Evolutionary conservation across 805 yeast species (phyloP), one percentile per base, ranked within the genome.

Genomic region (Tetrapisispora phaffii): DNA sequence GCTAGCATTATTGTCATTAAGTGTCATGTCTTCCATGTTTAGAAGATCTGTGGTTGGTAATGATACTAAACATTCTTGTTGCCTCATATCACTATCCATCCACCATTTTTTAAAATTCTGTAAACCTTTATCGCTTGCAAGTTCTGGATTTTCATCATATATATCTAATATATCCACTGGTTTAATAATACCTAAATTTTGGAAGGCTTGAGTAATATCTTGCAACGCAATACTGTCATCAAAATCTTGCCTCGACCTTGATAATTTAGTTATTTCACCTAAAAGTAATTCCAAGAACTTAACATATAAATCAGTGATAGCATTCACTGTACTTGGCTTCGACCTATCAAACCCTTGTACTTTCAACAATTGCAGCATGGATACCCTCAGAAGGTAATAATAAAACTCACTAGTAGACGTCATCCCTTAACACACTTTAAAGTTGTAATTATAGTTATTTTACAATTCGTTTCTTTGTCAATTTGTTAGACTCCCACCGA

Each of bases 311-410:
- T 88, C 96, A 0, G 95, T 80, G n/a, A 88, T 53, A 2, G 80
- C 73, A 56, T 87, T 89, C 9, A 90, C 69, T 1, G 83, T 75
- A 7, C 77, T 70, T 7, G 90, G 85, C 42, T 79, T 72, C 50
- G 89, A 79, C 54, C 79, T 74, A 49, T 86, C 96, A 56, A 88
- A 86, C 0, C 98, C 98, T 26, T 80, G 76, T 0, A 93, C 79
- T 49, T 86, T 79, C 43, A 90, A 71, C 46, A 70, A 59, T 58
- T 77, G 82, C 40, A 75, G 67, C 49, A 75, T 68, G 0, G 80
- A 68, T 38, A 77, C 64, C 33, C 80, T 62, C 28, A 74, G 62
- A 16, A 76, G 57, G 7, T 74, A 63, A 49, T 69, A 73, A 53
- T 68, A 69, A 59, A 77, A 74, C 34, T 72, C 74, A 38, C 66